phyloP scores from a whole-genome alignment of 179 eudicot genomes.

The Actinidia chinensis region DNA sequence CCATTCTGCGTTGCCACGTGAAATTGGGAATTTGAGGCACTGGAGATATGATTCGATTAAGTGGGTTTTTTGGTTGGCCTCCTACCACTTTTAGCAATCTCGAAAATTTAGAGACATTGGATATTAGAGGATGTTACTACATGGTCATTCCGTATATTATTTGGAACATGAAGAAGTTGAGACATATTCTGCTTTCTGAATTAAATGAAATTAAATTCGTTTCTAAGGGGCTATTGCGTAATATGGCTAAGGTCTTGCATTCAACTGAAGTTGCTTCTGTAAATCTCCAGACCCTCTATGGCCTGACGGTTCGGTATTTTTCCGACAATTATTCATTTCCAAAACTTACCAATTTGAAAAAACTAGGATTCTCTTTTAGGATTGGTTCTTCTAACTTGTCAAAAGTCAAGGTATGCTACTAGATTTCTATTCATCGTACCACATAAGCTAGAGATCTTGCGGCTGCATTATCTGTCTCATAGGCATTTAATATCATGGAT shows the following conservation, averaged over 20 bases:
- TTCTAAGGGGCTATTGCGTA: neutral
- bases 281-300: neutral
- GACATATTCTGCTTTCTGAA: neutral
- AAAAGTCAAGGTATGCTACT: neutral
- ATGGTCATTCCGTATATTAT: neutral
- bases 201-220: neutral
- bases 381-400: neutral
- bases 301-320: neutral
- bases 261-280: neutral
- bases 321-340: neutral
- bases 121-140: neutral
- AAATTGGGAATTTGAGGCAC: constrained; percentile 11
- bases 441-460: neutral
- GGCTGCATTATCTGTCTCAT: neutral
- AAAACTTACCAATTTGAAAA: neutral
- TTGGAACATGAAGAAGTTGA: neutral
- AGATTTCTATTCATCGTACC: neutral
- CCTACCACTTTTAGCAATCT: constrained; percentile 2
- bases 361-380: neutral
- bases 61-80: neutral
- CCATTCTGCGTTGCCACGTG: neutral
- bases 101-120: neutral
- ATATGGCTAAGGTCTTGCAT: neutral
- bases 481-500: neutral
- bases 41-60: neutral